These are phyloP conservation scores for Elongisporangium anandrum DNA, from an alignment of 352 stramenopile species.

Conservation along the genomic window DNA sequence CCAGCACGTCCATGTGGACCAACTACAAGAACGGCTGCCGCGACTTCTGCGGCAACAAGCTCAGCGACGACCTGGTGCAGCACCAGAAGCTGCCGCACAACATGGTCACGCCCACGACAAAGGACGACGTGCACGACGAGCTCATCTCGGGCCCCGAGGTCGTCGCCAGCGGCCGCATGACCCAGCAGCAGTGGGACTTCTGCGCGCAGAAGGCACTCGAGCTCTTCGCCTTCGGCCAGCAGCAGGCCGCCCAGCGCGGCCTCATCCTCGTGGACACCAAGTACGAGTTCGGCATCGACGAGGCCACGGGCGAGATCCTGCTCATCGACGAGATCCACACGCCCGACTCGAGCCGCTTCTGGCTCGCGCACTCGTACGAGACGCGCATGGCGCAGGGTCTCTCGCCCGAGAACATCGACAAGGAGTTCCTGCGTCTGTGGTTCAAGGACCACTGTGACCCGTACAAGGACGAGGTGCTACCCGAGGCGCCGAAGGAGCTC, in stretches of 20 bases:
- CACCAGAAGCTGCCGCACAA: slow-evolving; percentile 95
- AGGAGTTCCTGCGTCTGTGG: slow-evolving; percentile 99
- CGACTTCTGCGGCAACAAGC: slow-evolving; percentile 95
- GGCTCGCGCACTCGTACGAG: slow-evolving; percentile 89
- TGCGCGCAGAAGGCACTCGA: slow-evolving; percentile 91
- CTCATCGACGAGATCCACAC: slow-evolving; percentile 99
- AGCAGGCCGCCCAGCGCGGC: slow-evolving; percentile 87
- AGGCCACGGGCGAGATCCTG: slow-evolving; percentile 88
- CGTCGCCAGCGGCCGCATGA: slow-evolving; percentile 93
- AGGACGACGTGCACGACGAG: slow-evolving; percentile 97
- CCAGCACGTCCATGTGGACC: slow-evolving; percentile 98
- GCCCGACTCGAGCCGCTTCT: slow-evolving; percentile 97
- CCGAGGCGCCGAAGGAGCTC: slow-evolving; percentile 94
- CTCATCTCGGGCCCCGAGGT: slow-evolving; percentile 95
- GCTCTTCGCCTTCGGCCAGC: slow-evolving; percentile 91
- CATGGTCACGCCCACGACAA: slow-evolving; percentile 98
- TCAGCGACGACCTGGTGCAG: slow-evolving; percentile 94
- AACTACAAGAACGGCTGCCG: slow-evolving; percentile 96
- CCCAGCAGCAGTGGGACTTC: slow-evolving; percentile 94
- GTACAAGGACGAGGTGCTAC: slow-evolving; percentile 95
- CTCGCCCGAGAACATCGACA: slow-evolving; percentile 99
- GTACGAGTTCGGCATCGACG: slow-evolving; percentile 83
- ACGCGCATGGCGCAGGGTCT: slow-evolving; percentile 78
- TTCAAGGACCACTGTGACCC: slow-evolving; percentile 98
- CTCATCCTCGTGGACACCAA: slow-evolving; percentile 99